Conservation (phyloP, 176 grass and related monocot genomes). For the Metroxylon sagu region DNA sequence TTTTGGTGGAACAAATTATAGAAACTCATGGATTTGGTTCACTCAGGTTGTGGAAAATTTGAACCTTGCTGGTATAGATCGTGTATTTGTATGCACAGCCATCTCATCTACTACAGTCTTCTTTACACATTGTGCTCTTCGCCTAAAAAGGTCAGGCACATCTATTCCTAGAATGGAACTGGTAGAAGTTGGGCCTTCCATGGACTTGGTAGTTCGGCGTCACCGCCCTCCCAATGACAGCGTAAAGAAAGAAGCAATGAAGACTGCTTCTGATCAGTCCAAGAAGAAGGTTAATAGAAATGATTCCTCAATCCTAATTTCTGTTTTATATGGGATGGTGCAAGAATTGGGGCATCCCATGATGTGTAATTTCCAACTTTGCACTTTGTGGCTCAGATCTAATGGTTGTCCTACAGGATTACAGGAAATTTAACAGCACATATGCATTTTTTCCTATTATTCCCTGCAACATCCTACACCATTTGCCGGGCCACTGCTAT, state of each 20-base stretch:
- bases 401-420: too few species aligned
- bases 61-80: slow-evolving; percentile 69
- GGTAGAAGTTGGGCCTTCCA: slow-evolving; percentile 86
- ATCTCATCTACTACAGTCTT: slow-evolving; percentile 61
- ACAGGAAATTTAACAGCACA: background rate
- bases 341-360: too few species aligned
- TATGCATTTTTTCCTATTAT: background rate
- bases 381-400: background rate
- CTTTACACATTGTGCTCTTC: slow-evolving; percentile 75
- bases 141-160: slow-evolving; percentile 75
- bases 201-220: slow-evolving; percentile 69
- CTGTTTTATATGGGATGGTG: background rate
- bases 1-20: too few species aligned
- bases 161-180: slow-evolving; percentile 82
- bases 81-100: slow-evolving; percentile 72
- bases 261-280: slow-evolving; percentile 29
- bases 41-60: slow-evolving; percentile 83
- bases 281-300: slow-evolving; percentile 45
- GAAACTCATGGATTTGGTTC: slow-evolving; percentile 10
- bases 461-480: background rate
- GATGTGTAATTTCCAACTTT: background rate
- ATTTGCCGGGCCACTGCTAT: too few species aligned
- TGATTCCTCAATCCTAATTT: background rate
- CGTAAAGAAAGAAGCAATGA: slow-evolving; percentile 85
- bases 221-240: slow-evolving; percentile 55